Evolutionary conservation across 345 rosid genomes (phyloP), one percentile per base, ranked within the genome.

Genomic region (Aquilaria malaccensis): DNA sequence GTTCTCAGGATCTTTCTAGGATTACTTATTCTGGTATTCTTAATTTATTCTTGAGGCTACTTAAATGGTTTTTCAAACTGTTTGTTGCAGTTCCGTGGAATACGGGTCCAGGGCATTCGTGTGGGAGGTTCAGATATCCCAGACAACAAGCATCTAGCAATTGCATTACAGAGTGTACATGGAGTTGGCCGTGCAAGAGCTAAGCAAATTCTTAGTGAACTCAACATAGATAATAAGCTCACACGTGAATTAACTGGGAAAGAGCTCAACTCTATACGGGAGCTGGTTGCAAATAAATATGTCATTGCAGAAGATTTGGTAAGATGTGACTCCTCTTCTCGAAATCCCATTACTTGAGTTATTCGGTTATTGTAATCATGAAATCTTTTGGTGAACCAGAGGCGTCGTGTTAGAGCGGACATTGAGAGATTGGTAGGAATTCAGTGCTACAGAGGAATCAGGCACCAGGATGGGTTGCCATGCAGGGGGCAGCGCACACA

Each of bases 251-350:
- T 85, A 59, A 71, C 83, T 0, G 86, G 79, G 64, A 69, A 67
- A 14, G 86, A 85, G 66, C 80, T 85, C 50, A 71, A 74, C 37
- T 52, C 59, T 37, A 78, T 85, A 30, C 81, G 85, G 30, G 76
- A 77, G 22, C 31, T 49, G 15, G 82, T 83, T 64, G 82, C 84
- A 49, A 73, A 76, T 55, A 76, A 71, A 52, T 76, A 81, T 61
- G 15, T 74, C 70, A 72, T 77, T 13, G 92, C 80, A 62, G 82
- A 79, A 56, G 83, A 83, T 64, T 67, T 86, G 86, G 92, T 85
- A 72, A 15, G 3, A 4, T 13, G 30, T 49, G 30, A 9, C 13
- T 41, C 6, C 43, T 12, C n/a, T 30, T 13, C 22, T 22, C 22
- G 22, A 22, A 22, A 22, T 9, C 45, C 29, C 32, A 10, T 52